Evolutionary conservation across 208 protist species (phyloP), one percentile per base, ranked within the genome.

Genomic region (Leishmania braziliensis): DNA sequence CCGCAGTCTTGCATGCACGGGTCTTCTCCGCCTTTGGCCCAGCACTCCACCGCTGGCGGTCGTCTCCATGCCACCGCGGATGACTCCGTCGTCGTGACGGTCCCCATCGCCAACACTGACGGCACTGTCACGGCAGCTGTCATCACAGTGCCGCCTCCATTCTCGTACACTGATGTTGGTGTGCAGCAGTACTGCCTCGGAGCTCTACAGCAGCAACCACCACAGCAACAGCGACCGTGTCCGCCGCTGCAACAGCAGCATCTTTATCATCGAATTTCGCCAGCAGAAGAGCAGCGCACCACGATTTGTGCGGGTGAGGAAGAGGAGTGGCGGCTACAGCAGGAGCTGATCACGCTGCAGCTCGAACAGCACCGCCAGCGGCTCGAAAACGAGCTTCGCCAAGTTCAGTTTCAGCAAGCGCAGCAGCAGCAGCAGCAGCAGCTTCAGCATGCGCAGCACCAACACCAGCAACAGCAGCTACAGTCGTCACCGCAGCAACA

Each of bases 291-390:
- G 54, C 73, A 65, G 36, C n/a, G 43, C 20, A n/a, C 8, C 2
- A 23, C 20, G 43, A 16, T 50, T 18, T n/a, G 39, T 51, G 43
- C 68, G 23, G 68, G 43, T 50, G 36, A 60, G 53, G 51, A 29
- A 33, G 9, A 10, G 20, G 26, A 43, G 29, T 46, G 53, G 53
- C 73, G 39, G 53, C 73, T 29, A 54, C 56, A 77, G 73, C 73
- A 77, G 50, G 50, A 36, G 8, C 6, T 53, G 71, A 29, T 56
- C 29, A 60, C 71, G 50, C 71, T 77, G 73, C 50, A 75, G 71
- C 54, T 78, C 39, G 75, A 79, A n/a, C 58, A 79, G 56, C 75
- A 39, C 12, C 75, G 75, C 46, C 75, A 56, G 63, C 75, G 43
- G 20, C 62, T 79, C 9, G 75, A 79, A 66, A 71, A 9, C n/a